Base-by-base conservation (phyloP, 768 basidiomycete species). In the Udeniomyces megalosporus region DNA sequence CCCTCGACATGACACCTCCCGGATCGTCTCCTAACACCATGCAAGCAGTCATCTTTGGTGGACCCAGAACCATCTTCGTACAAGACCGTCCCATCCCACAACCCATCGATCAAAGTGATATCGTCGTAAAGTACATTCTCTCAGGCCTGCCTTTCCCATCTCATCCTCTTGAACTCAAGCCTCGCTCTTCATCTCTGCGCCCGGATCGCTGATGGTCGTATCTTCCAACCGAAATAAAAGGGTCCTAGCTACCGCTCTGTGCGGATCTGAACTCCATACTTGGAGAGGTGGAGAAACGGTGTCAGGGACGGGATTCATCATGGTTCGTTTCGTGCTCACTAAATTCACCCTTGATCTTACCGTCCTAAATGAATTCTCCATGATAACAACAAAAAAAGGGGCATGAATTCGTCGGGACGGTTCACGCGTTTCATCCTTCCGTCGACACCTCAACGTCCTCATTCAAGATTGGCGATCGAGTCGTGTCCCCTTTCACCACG, bases 401-500 rank as follows among this genome's bases (percentile, higher is more conserved):
- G 3, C 86, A 88, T 67, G 86, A 88, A 71, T 83, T 88, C 64
- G 78, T 84, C 12, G 86, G 87, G 24, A 80, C 83, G 70, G 79
- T 88, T 17, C 74, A 84, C 26, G 78, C 79, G 12, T 78, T 88
- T 8, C 86, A 85, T 42, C 74, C 77, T 26, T 82, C 75, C 67
- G 87, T 81, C 68, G 75, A 75, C 4, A 52, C n/a, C n/a, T n/a
- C n/a, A n/a, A n/a, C n/a, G n/a, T n/a, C n/a, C n/a, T n/a, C n/a
- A n/a, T 76, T 88, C 58, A 80, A 78, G 59, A 72, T 85, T 6
- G 86, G 85, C 5, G 83, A 88, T 70, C 84, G 81, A 68, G 84
- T 88, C 15, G 81, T 88, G 26, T 82, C 85, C 1, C 84, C 87
- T 2, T 88, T 88, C 72, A 85, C 85, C 0, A 78, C 80, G n/a